Base-by-base conservation (phyloP, 2,329 filamentous ascomycete species). In the Bisporella sp. region DNA sequence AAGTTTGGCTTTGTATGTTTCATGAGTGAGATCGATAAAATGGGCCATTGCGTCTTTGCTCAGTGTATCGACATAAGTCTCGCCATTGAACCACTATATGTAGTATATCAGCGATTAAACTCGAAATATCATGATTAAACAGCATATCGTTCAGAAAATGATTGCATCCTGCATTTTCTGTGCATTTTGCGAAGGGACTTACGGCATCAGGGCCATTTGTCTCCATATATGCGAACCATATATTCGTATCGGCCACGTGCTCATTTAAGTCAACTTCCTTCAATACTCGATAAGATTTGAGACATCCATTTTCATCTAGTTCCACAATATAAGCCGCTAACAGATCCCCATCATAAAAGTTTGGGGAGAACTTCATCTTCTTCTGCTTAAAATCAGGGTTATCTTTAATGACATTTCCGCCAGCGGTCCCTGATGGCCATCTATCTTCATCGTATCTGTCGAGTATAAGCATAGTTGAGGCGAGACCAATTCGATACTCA, bases 161-260 rank as follows among this genome's bases (percentile, higher is more conserved):
- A 37, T 2, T 37, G 35, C 8, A 2, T 9, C 35, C n/a, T 9
- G 8, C 8, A 9, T 37, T 37, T 8, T 9, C 8, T 37, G 8
- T 37, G 8, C 35, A n/a, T 8, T n/a, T 9, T 8, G n/a, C 35
- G n/a, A 37, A 9, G n/a, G 35, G n/a, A 9, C n/a, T 37, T n/a
- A 37, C 35, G 4, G 35, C 8, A 37, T 37, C 35, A 9, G 35
- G 45, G 1, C 57, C 56, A 47, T 66, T 66, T 1, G 54, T 59
- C 48, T 66, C 64, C 9, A 65, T 55, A 50, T 67, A 67, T 6
- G 63, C 63, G 42, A 64, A 65, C 63, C 63, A 67, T 6, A 64
- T 47, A 11, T 62, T 62, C 1, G 45, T 47, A 12, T 57, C 59
- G 6, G 52, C 40, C 31, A n/a, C 21, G 21, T 42, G 41, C 35